A percentile compares a stretch with the other conserved stretches of the same genome.
phyloP scores from a whole-genome alignment of 192 early-diverging fungal genomes.

The Linnemannia schmuckeri region DNA sequence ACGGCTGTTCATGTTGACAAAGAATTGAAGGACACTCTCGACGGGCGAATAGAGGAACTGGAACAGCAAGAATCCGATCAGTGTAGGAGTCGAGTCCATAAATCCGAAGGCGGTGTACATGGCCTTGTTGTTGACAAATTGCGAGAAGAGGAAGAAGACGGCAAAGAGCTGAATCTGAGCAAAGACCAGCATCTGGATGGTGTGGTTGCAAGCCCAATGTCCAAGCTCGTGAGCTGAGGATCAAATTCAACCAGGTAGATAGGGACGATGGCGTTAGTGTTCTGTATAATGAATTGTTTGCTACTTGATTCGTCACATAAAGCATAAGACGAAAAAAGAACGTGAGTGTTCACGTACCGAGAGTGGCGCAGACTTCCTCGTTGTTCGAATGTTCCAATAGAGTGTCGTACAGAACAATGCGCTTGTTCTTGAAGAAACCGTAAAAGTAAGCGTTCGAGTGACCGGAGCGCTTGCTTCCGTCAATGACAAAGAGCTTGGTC shows the following conservation, averaged over 20 bases:
- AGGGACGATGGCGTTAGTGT: neutral
- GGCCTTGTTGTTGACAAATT: slow-evolving; percentile 75
- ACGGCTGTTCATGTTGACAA: slow-evolving; percentile 84
- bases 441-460: slow-evolving; percentile 98
- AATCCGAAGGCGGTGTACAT: slow-evolving; percentile 94
- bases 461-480: slow-evolving; percentile 90
- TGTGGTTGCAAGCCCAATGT: slow-evolving; percentile 93
- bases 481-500: slow-evolving; percentile 95
- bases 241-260: neutral
- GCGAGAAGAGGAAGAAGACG: slow-evolving; percentile 84
- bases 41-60: slow-evolving; percentile 87
- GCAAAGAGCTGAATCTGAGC: slow-evolving; percentile 83
- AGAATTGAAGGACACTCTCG: slow-evolving; percentile 80
- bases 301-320: neutral
- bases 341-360: slow-evolving; percentile 69
- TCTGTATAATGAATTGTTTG: neutral
- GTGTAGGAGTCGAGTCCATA: slow-evolving; percentile 69
- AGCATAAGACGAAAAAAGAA: neutral
- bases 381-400: slow-evolving; percentile 85
- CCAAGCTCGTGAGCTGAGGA: slow-evolving; percentile 91
- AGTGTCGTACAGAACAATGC: slow-evolving; percentile 96
- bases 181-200: slow-evolving; percentile 79
- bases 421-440: slow-evolving; percentile 96
- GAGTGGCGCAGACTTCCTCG: slow-evolving; percentile 92
- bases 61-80: slow-evolving; percentile 95